phyloP scores from a whole-genome alignment of 192 early-diverging fungal genomes.

The Coemansia sp. region DNA sequence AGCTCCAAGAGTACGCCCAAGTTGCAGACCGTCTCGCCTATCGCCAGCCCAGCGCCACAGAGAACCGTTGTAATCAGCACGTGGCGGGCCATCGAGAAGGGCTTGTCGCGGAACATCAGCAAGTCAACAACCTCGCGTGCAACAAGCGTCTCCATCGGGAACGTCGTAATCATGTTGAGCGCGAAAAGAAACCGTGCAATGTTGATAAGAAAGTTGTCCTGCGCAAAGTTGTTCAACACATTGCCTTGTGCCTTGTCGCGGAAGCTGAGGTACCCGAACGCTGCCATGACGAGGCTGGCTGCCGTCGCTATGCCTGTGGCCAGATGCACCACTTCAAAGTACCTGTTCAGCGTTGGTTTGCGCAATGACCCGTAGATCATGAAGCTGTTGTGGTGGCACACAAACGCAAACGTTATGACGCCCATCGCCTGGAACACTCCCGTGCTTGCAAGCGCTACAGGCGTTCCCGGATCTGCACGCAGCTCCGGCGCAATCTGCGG shows the following conservation, averaged over 20 bases:
- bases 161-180: slow-evolving; percentile 94
- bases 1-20: slow-evolving; percentile 86
- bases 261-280: slow-evolving; percentile 78
- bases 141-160: slow-evolving; percentile 89
- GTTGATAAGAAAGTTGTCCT: slow-evolving; percentile 79
- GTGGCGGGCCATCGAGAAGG: slow-evolving; percentile 67
- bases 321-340: slow-evolving; percentile 80
- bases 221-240: slow-evolving; percentile 87
- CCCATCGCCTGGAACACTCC: slow-evolving; percentile 82
- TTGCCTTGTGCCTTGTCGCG: slow-evolving; percentile 87
- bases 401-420: slow-evolving; percentile 94
- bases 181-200: slow-evolving; percentile 85
- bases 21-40: slow-evolving; percentile 78
- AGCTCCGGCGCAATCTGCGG: slow-evolving; percentile 59
- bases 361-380: slow-evolving; percentile 85
- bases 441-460: slow-evolving; percentile 49
- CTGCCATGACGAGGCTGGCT: slow-evolving; percentile 71
- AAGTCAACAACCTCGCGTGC: slow-evolving; percentile 78
- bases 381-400: slow-evolving; percentile 95
- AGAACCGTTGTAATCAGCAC: slow-evolving; percentile 69
- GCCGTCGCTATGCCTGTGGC: slow-evolving; percentile 73
- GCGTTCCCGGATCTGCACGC: slow-evolving; percentile 37
- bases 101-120: slow-evolving; percentile 52
- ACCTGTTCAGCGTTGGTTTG: slow-evolving; percentile 84
- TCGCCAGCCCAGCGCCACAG: slow-evolving; percentile 61